Conservation (phyloP, 1,284 basidiomycete species). For the Rugosomyces carneus region DNA sequence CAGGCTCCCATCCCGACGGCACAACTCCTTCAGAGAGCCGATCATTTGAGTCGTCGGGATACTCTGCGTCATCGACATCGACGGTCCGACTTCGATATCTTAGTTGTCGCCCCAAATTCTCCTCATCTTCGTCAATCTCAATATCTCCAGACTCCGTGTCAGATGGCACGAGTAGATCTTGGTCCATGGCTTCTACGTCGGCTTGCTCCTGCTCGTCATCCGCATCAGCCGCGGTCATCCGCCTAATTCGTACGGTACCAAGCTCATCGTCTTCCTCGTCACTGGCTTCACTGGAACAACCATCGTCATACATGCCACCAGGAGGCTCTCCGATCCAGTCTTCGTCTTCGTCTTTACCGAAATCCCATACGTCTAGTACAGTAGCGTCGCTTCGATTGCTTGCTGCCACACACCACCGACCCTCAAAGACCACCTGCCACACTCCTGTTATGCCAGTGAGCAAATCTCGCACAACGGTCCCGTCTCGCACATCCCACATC, state of each 20-base stretch:
- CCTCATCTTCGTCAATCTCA: conserved; percentile 34
- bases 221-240: conserved; percentile 18
- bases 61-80: conserved; percentile 12
- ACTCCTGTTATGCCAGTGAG: conserved; percentile 86
- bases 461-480: conserved; percentile 78
- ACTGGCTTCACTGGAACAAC: conserved; percentile 44
- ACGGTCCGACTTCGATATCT: conserved; percentile 15
- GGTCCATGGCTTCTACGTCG: conserved; percentile 62
- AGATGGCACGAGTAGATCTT: conserved; percentile 50
- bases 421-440: conserved; percentile 94
- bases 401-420: conserved; percentile 87
- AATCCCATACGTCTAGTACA: conserved; percentile 83
- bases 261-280: conserved; percentile 38
- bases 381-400: conserved; percentile 78
- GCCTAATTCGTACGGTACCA: conserved; percentile 18
- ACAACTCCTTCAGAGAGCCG: conserved; percentile 23
- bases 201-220: conserved; percentile 32
- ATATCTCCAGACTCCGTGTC: conserved; percentile 43
- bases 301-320: conserved; percentile 43
- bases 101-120: conserved; percentile 13
- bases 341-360: conserved; percentile 52
- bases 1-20: conserved; percentile 31
- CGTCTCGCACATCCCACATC: conserved; percentile 91
- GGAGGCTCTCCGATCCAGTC: conserved; percentile 42
- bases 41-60: conserved; percentile 9